Evolutionary conservation across 352 stramenopile species (phyloP).

Genomic region (Pythium biforme): DNA sequence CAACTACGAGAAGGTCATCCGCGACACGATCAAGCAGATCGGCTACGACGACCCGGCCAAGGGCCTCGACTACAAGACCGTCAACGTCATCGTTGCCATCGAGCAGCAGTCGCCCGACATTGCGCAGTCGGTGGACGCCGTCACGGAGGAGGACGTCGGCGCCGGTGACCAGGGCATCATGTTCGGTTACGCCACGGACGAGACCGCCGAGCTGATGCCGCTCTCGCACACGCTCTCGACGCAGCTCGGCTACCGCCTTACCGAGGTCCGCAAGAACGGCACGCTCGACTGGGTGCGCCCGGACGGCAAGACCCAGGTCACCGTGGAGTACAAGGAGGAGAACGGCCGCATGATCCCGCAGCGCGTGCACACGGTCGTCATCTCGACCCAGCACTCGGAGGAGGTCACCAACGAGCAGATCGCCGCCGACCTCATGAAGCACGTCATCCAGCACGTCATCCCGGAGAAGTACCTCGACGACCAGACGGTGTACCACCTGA

Average conservation of each 20-base stretch:
- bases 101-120: conserved; percentile 99
- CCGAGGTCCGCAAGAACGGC: conserved; percentile 98
- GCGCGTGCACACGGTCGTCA: conserved; percentile 98
- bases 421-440: conserved; percentile 96
- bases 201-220: conserved; percentile 98
- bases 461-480: conserved; percentile 99
- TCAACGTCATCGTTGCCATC: conserved; percentile 99
- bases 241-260: conserved; percentile 95
- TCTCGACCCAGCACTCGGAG: conserved; percentile 99
- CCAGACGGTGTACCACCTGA: conserved; percentile 99
- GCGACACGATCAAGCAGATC: conserved; percentile 98
- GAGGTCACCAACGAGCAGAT: conserved; percentile 99
- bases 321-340: conserved; percentile 97
- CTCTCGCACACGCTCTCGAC: conserved; percentile 98
- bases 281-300: conserved; percentile 98
- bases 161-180: conserved; percentile 97
- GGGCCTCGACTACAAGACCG: conserved; percentile 99
- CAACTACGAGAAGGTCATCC: conserved; percentile 99
- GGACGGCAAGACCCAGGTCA: conserved; percentile 99
- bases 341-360: conserved; percentile 94
- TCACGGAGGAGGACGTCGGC: conserved; percentile 97
- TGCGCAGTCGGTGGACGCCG: conserved; percentile 96
- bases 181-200: conserved; percentile 96
- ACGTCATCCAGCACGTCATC: conserved; percentile 98
- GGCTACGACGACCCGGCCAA: conserved; percentile 99